These are phyloP conservation scores for Ogataea wickerhamii DNA, from an alignment of 805 yeast genomes.

Conservation along the genomic window DNA sequence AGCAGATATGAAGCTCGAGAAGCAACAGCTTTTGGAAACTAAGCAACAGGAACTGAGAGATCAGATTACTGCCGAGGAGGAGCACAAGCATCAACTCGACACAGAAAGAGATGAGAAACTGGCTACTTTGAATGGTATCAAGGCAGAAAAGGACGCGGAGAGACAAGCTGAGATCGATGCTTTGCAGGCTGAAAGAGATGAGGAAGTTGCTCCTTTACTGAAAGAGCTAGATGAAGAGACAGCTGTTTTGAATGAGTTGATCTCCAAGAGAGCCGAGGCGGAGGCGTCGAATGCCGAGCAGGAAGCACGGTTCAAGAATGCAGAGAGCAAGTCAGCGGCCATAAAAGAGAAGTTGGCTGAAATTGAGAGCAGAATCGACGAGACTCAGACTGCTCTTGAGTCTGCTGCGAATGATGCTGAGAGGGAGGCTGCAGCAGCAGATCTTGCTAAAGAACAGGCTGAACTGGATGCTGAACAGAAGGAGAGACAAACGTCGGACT, in stretches of 20 bases:
- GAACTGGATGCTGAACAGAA: conserved; percentile 29
- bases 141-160: conserved; percentile 40
- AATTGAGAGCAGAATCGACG: conserved; percentile 40
- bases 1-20: conserved; percentile 37
- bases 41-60: conserved; percentile 40
- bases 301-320: conserved; percentile 41
- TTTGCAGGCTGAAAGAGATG: conserved; percentile 52
- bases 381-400: conserved; percentile 37
- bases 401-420: conserved; percentile 30
- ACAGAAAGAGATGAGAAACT: conserved; percentile 41
- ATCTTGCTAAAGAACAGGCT: conserved; percentile 21
- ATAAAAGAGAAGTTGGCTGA: conserved; percentile 42
- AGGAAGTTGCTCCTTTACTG: conserved; percentile 50
- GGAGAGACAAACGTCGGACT: conserved; percentile 28
- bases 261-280: conserved; percentile 45
- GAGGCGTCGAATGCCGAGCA: conserved; percentile 45
- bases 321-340: conserved; percentile 38
- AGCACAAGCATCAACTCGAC: conserved; percentile 39
- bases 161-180: conserved; percentile 44
- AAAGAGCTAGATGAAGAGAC: conserved; percentile 50
- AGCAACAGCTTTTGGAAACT: conserved; percentile 39
- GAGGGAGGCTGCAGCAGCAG: conserved; percentile 27
- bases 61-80: conserved; percentile 38
- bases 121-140: conserved; percentile 41
- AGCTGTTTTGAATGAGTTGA: conserved; percentile 46